Evolutionary conservation across 139 green algal species (phyloP), one percentile per base, ranked within the genome.

Genomic region (Gonium pectorale): DNA sequence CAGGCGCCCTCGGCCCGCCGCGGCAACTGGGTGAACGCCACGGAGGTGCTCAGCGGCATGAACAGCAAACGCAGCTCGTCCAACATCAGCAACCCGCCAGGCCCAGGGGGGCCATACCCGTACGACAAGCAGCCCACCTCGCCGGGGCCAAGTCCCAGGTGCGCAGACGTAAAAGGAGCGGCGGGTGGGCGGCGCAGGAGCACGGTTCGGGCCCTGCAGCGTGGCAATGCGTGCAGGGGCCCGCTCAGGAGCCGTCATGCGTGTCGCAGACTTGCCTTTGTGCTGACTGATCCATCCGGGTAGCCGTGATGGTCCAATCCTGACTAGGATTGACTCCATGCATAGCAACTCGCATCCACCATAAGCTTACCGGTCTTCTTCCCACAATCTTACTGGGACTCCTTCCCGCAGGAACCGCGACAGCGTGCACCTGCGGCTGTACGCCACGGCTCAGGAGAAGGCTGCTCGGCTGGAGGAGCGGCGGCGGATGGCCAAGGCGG

Each of bases 381-480:
- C n/a, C n/a, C n/a, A n/a, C n/a, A n/a, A n/a, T n/a, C n/a, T n/a
- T n/a, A n/a, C n/a, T n/a, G n/a, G n/a, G n/a, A n/a, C n/a, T n/a
- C 44, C 43, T 38, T 21, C 43, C 26, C 24, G 27, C 68, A 77
- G 68, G 43, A 37, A 62, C 43, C 80, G 72, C 41, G 81, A 88
- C 64, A 88, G 73, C 37, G 91, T 90, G 26, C 83, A 90, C 79
- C 41, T 82, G 77, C 86, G 93, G 19, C 84, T 95, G 69, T 96
- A 96, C 62, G 68, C 82, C 7, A 83, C 91, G 22, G 90, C 92
- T 19, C 86, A 88, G 43, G 84, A 91, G 31, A 75, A 86, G 49
- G 70, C 90, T 60, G 64, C 70, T 26, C 88, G 89, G 68, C 79
- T 90, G 68, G 88, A 93, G 52, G 89, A 92, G 75, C 77, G 89